phyloP scores from a whole-genome alignment of 75 land plant species.

The Larix kaempferi region DNA sequence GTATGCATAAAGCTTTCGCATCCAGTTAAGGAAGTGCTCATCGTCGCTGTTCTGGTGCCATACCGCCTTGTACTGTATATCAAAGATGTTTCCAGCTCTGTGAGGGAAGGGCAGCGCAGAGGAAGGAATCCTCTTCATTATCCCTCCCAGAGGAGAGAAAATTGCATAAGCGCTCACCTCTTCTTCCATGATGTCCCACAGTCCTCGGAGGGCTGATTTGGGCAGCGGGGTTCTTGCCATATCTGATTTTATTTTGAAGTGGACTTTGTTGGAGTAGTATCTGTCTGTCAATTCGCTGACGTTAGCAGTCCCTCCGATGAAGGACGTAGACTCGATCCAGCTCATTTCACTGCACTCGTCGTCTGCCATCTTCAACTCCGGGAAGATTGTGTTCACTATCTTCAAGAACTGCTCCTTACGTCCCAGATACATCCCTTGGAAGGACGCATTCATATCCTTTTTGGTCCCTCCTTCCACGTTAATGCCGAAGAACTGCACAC shows the following conservation, averaged over 20 bases:
- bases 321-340: background rate
- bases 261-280: too few species aligned
- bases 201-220: background rate
- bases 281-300: background rate
- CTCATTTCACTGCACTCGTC: conserved; percentile 5
- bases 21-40: conserved; percentile 4
- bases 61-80: conserved; percentile 3
- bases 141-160: conserved; percentile 15
- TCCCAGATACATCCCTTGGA: conserved; percentile 11
- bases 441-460: background rate
- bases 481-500: background rate
- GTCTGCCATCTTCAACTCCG: conserved; percentile 1
- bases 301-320: background rate
- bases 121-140: background rate
- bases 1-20: conserved; percentile 14
- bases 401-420: background rate
- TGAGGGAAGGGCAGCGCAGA: conserved; percentile 14
- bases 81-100: background rate
- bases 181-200: background rate
- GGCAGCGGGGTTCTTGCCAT: background rate
- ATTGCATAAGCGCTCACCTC: background rate
- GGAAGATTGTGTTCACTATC: background rate
- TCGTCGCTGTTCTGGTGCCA: background rate
- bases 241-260: conserved; percentile 1
- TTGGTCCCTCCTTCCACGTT: background rate